These are phyloP conservation scores for Sabuloglossum arenarium DNA, from an alignment of 495 filamentous ascomycete genomes.

Conservation along the genomic window DNA sequence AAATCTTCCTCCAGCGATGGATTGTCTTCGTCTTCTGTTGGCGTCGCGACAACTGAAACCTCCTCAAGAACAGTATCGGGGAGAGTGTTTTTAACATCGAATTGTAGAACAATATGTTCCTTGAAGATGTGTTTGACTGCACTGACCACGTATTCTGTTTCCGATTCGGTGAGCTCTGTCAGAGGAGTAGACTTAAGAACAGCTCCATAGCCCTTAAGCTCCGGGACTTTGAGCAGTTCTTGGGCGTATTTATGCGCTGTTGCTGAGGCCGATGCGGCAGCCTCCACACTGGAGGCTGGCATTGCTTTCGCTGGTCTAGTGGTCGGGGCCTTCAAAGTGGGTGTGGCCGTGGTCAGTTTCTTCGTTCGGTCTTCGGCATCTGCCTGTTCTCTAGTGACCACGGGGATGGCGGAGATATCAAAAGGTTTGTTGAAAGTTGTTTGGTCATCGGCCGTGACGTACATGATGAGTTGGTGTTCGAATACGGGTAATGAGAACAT, in stretches of 20 bases:
- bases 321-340: constrained; percentile 85
- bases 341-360: constrained; percentile 80
- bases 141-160: constrained; percentile 90
- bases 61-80: constrained; percentile 76
- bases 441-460: constrained; percentile 77
- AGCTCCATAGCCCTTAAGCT: constrained; percentile 69
- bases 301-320: constrained; percentile 59
- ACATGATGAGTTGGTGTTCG: constrained; percentile 94
- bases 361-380: constrained; percentile 93
- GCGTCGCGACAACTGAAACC: constrained; percentile 70
- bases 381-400: constrained; percentile 88
- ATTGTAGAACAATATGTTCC: constrained; percentile 88
- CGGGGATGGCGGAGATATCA: constrained; percentile 75
- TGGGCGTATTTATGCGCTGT: constrained; percentile 71
- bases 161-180: constrained; percentile 85
- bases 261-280: constrained; percentile 47
- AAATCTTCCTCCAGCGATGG: constrained; percentile 60
- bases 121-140: constrained; percentile 96
- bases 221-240: constrained; percentile 71
- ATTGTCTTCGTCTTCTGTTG: constrained; percentile 57
- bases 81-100: constrained; percentile 95
- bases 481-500: constrained; percentile 93
- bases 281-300: constrained; percentile 45
- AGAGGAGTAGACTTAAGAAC: constrained; percentile 74
- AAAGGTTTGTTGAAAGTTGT: constrained; percentile 71